Percentiles rank a stretch among this genome's conserved stretches.
Conservation (phyloP, 1,284 basidiomycete genomes). For the Mycena citricolor region DNA sequence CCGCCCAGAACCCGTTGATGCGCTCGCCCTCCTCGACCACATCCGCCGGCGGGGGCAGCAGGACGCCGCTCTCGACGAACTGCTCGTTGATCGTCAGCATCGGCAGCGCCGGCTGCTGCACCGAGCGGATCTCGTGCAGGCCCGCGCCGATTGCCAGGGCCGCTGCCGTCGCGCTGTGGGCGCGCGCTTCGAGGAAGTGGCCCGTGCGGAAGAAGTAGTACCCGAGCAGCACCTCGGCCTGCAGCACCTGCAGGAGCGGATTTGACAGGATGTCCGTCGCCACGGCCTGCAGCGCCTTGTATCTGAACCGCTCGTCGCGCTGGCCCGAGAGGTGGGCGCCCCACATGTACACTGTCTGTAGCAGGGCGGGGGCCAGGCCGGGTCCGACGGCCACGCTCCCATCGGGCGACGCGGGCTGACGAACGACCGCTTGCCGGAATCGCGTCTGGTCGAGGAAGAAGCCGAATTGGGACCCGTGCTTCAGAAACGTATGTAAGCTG, state of each 20-base stretch:
- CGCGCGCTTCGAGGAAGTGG: slow-evolving; percentile 44
- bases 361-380: slow-evolving; percentile 39
- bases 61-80: slow-evolving; percentile 26
- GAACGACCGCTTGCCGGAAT: slow-evolving; percentile 28
- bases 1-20: slow-evolving; percentile 59
- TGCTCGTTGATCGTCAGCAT: slow-evolving; percentile 36
- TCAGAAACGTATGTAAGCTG: slow-evolving; percentile 44
- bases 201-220: slow-evolving; percentile 54
- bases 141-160: slow-evolving; percentile 41
- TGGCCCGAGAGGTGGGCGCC: slow-evolving; percentile 43
- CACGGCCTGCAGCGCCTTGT: slow-evolving; percentile 43
- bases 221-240: slow-evolving; percentile 55
- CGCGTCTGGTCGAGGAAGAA: slow-evolving; percentile 48
- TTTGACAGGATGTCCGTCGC: slow-evolving; percentile 42
- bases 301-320: slow-evolving; percentile 40
- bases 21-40: slow-evolving; percentile 55
- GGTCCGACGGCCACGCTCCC: slow-evolving; percentile 34
- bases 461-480: slow-evolving; percentile 43
- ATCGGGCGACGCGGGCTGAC: not conserved
- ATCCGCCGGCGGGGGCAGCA: slow-evolving; percentile 33
- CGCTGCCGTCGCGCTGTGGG: slow-evolving; percentile 40
- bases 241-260: slow-evolving; percentile 51
- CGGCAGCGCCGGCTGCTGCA: slow-evolving; percentile 30
- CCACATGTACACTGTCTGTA: slow-evolving; percentile 50
- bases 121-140: slow-evolving; percentile 41